phyloP scores from a whole-genome alignment of 441 rosid species.

The Croton setiger region DNA sequence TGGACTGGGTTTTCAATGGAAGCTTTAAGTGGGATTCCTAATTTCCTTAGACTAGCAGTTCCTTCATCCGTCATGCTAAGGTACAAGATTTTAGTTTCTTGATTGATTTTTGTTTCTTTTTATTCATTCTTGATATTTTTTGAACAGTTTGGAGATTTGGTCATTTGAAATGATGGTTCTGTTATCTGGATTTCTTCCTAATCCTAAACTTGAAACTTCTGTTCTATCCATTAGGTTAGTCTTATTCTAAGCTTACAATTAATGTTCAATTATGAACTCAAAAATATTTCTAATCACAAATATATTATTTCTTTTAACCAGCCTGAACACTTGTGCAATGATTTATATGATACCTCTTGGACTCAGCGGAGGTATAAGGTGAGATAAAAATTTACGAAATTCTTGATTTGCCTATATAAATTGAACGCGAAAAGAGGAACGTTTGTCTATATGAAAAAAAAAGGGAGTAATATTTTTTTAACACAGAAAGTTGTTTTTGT shows the following conservation, averaged over 20 bases:
- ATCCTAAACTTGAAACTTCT: conserved; percentile 31
- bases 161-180: conserved; percentile 28
- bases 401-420: too few relatives aligned
- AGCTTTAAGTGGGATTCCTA: conserved; percentile 27
- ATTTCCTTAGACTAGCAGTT: conserved; percentile 31
- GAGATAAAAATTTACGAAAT: too few relatives aligned
- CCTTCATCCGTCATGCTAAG: conserved; percentile 43
- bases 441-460: too few relatives aligned
- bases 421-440: too few relatives aligned
- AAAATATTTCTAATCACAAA: neutral
- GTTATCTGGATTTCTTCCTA: conserved; percentile 31
- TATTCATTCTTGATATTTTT: neutral
- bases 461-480: too few relatives aligned
- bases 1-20: conserved; percentile 52
- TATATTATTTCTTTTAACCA: conserved; percentile 11
- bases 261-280: too few relatives aligned
- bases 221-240: conserved; percentile 30
- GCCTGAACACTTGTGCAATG: conserved; percentile 20
- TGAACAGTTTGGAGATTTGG: conserved; percentile 29
- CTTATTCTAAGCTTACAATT: too few relatives aligned
- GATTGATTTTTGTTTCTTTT: neutral
- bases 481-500: too few relatives aligned
- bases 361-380: conserved; percentile 25
- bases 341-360: conserved; percentile 25
- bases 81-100: conserved; percentile 9